Base-by-base conservation (phyloP, 495 filamentous ascomycete genomes). In the Hyaloscypha variabilis region DNA sequence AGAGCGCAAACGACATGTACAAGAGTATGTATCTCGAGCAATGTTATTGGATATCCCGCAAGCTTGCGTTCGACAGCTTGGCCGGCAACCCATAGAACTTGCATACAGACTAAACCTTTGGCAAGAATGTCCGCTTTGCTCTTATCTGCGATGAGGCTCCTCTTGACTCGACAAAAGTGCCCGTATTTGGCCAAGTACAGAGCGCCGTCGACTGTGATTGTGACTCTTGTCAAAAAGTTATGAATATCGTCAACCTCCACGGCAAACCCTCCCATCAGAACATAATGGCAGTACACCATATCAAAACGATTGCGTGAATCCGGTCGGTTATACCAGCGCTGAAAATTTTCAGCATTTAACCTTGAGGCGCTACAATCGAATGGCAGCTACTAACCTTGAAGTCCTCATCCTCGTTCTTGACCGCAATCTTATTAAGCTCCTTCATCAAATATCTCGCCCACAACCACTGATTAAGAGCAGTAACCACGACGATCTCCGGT, bases 401-500 rank as follows among this genome's bases (percentile, higher is more conserved):
- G 8, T 55, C 29, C 14, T 53, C 26, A 8, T 63, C 17, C 3
- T 61, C 13, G 26, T 13, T 29, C 17, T 62, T 29, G 8, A n/a
- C 17, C 6, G 31, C 42, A 26, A 52, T n/a, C 39, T 52, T 13
- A 8, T 42, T 51, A 24, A 62, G 50, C 10, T 36, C 50, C 1
- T 8, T n/a, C 28, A 67, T 21, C 6, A 62, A 57, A 11, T 31
- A 46, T 31, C 50, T 26, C 23, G 58, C 49, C 19, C 2, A 30
- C 14, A 49, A 46, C 64, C 63, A 71, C 49, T 75, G 72, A 17
- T 53, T 25, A 58, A 67, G 69, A 4, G 76, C 73, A 21, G 55
- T 58, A 13, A 54, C 69, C 17, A 72, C 64, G 3, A 77, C 59
- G 11, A 76, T 24, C 53, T 80, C 78, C 1, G 78, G 78, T 11